Conservation (phyloP, 768 basidiomycete genomes). For the Pholiota molesta region DNA sequence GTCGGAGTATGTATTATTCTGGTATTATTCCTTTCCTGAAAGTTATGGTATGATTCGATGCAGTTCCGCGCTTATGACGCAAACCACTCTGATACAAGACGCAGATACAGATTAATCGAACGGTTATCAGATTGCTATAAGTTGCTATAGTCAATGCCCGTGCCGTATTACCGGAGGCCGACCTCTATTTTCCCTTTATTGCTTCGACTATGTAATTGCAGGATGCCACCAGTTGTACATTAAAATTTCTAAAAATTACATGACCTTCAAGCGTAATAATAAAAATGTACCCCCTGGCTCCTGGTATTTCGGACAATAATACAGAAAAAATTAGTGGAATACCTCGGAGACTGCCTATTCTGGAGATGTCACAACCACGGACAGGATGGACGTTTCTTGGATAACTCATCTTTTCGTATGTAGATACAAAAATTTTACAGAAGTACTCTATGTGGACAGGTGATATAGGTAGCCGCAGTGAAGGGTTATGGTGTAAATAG, state of each 20-base stretch:
- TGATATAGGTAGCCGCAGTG: neutral
- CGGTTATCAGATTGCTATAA: too few relatives aligned
- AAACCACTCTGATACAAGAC: too few relatives aligned
- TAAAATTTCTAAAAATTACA: neutral
- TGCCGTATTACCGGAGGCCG: too few relatives aligned
- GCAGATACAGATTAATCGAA: too few relatives aligned
- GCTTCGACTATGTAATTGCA: too few relatives aligned
- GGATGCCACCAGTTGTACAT: neutral
- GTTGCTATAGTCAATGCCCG: too few relatives aligned
- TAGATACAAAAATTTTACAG: neutral
- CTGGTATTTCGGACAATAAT: neutral
- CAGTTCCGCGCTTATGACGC: neutral
- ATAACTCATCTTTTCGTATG: neutral
- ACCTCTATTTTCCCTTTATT: too few relatives aligned
- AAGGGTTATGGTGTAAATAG: neutral
- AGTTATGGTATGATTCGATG: neutral
- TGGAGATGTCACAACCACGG: too few relatives aligned
- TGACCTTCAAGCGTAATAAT: too few relatives aligned
- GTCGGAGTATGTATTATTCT: neutral
- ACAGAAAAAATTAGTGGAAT: neutral
- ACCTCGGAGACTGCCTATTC: constrained; percentile 3
- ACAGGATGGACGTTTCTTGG: too few relatives aligned
- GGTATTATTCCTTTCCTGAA: neutral
- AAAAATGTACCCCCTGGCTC: too few relatives aligned
- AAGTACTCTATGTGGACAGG: neutral